Conservation (phyloP, 257 asterid species). For the Nicotiana noctiflora region DNA sequence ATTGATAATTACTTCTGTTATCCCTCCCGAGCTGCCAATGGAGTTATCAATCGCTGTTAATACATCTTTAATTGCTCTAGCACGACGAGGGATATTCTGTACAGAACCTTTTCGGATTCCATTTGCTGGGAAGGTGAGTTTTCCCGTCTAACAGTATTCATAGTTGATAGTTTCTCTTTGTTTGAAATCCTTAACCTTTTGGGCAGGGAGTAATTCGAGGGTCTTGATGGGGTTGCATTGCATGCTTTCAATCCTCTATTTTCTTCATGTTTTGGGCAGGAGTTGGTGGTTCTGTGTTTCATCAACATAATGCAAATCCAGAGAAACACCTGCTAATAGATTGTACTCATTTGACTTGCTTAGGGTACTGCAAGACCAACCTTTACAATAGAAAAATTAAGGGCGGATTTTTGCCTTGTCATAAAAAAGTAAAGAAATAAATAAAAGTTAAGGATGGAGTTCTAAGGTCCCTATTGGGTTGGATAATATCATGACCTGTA, state of each 20-base stretch:
- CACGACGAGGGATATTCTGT: constrained; percentile 89
- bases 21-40: constrained; percentile 99
- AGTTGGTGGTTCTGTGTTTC: too few species aligned
- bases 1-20: constrained; percentile 90
- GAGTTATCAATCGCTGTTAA: constrained; percentile 98
- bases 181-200: neutral
- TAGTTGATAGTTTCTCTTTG: neutral
- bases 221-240: neutral
- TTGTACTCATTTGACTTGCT: neutral
- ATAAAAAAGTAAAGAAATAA: neutral
- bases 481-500: neutral
- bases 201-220: neutral
- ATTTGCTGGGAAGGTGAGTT: constrained; percentile 89
- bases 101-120: constrained; percentile 98
- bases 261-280: too few species aligned
- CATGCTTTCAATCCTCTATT: too few species aligned
- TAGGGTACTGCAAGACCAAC: neutral
- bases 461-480: neutral
- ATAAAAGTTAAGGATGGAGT: neutral
- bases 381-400: neutral
- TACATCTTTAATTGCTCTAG: constrained; percentile 94
- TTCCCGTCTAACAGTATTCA: neutral
- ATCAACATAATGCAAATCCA: neutral
- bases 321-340: neutral
- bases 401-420: neutral